Base-by-base conservation (phyloP, 2,329 filamentous ascomycete genomes). In the Stachybotrys echinatus region DNA sequence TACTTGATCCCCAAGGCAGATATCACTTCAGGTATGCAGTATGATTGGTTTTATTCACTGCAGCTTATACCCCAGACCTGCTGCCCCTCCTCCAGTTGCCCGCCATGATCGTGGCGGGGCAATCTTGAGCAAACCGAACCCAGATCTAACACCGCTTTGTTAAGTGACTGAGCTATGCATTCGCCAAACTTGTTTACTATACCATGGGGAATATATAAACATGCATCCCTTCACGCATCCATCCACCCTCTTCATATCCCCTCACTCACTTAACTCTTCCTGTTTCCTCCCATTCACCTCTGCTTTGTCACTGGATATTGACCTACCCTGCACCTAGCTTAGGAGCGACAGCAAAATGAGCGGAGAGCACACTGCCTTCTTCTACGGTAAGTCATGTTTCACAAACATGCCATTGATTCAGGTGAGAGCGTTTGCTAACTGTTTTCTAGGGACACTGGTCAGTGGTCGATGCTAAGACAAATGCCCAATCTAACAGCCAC, bases 301-400 rank as follows among this genome's bases (percentile, higher is more conserved):
- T 6, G 27, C 12, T 31, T 12, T 12, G 27, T 31, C 27, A 6
- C 6, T 12, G 27, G 14, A 10, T 14, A 34, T 14, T 18, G 40
- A 23, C 19, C 31, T 17, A 44, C 19, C 27, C 21, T 40, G 20
- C 23, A 14, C 34, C 12, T 19, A 14, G 12, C 46, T 5, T 22
- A 21, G 6, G 7, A 40, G 38, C 17, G 22, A 10, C 19, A 20
- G 19, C 54, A 68, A 57, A 6, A 73, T 74, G 71, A 72, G 68
- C 47, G 71, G 70, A 22, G 65, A 71, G 12, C 59, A 66, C 40
- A 72, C 73, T 3, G 77, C 74, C 21, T 83, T 83, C 62, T 82
- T 83, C 61, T 83, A 84, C 50, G 80, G 80, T 79, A 57, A 54
- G 65, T 55, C 18, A 34, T 45, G 34, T 42, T 14, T 34, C 14